Conservation (phyloP, 2,329 filamentous ascomycete genomes). For the Spiromastix sp. region DNA sequence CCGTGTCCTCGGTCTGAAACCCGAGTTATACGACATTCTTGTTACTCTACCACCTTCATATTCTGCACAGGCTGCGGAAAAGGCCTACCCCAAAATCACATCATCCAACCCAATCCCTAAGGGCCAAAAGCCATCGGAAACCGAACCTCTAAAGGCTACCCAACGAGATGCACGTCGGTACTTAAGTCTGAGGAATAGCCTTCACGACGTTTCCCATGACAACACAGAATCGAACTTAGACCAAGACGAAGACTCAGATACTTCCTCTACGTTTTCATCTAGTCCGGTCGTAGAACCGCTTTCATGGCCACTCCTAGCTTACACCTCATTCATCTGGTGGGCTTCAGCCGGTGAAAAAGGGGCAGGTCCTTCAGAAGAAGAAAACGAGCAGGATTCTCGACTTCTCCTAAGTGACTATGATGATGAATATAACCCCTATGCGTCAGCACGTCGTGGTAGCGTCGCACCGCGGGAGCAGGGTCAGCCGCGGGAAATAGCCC, state of each 20-base stretch:
- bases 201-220: conserved; percentile 31
- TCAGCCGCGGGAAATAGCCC: conserved; percentile 35
- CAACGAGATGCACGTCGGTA: conserved; percentile 83
- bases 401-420: conserved; percentile 28
- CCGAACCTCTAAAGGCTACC: conserved; percentile 59
- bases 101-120: conserved; percentile 43
- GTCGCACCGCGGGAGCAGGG: conserved; percentile 18
- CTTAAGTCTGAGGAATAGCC: conserved; percentile 53
- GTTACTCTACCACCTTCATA: conserved; percentile 65
- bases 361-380: conserved; percentile 43
- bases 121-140: conserved; percentile 25
- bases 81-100: conserved; percentile 63
- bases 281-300: conserved; percentile 43
- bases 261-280: conserved; percentile 32
- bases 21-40: conserved; percentile 77
- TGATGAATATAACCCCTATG: conserved; percentile 18
- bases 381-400: conserved; percentile 38
- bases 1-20: conserved; percentile 79
- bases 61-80: conserved; percentile 47
- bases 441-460: conserved; percentile 16
- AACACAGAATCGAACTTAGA: conserved; percentile 17
- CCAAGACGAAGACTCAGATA: conserved; percentile 27
- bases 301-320: conserved; percentile 51
- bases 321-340: conserved; percentile 58
- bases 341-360: conserved; percentile 53